A percentile compares a stretch with the other conserved stretches of the same genome.
Conservation (phyloP, 2,329 filamentous ascomycete genomes). For the Penicillium capsulatum region DNA sequence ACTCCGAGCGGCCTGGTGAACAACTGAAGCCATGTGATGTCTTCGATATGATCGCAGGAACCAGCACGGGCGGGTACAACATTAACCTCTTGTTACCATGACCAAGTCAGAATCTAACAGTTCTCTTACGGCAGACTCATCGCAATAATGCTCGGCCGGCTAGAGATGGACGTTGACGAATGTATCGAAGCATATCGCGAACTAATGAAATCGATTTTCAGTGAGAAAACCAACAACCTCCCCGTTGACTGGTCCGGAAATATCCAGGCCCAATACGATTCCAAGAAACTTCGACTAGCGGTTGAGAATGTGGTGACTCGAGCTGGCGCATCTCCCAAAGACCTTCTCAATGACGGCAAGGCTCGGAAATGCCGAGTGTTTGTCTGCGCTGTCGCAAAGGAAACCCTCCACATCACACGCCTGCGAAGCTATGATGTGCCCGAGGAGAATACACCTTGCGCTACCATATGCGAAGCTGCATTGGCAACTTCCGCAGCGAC, state of each 20-base stretch:
- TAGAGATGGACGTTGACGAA: conserved; percentile 34
- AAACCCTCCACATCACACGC: conserved; percentile 8
- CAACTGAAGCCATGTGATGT: conserved; percentile 18
- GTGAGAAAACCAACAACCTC: conserved; percentile 12
- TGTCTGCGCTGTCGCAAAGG: conserved; percentile 17
- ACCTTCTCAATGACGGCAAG: conserved; percentile 9
- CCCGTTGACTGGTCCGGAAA: conserved; percentile 12
- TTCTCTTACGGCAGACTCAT: conserved; percentile 28
- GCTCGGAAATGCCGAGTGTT: conserved; percentile 5
- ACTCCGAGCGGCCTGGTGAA: conserved; percentile 15
- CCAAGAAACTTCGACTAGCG: conserved; percentile 3
- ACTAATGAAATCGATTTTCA: conserved; percentile 26
- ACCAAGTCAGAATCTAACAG: no score
- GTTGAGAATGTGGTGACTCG: conserved; percentile 13
- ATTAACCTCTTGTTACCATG: no score
- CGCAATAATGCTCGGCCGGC: conserved; percentile 37
- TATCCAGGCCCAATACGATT: conserved; percentile 13
- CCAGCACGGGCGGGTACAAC: conserved; percentile 28
- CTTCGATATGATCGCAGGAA: conserved; percentile 21
- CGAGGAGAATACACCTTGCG: conserved; percentile 2
- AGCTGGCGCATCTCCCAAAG: conserved; percentile 3
- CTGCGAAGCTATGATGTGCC: conserved; percentile 11
- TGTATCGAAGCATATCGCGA: conserved; percentile 30
- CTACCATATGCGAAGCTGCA: conserved; percentile 50
- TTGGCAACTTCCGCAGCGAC: conserved; percentile 52